Evolutionary conservation across 2,329 filamentous ascomycete species (phyloP).

Genomic region (Apiospora kogelbergensis): DNA sequence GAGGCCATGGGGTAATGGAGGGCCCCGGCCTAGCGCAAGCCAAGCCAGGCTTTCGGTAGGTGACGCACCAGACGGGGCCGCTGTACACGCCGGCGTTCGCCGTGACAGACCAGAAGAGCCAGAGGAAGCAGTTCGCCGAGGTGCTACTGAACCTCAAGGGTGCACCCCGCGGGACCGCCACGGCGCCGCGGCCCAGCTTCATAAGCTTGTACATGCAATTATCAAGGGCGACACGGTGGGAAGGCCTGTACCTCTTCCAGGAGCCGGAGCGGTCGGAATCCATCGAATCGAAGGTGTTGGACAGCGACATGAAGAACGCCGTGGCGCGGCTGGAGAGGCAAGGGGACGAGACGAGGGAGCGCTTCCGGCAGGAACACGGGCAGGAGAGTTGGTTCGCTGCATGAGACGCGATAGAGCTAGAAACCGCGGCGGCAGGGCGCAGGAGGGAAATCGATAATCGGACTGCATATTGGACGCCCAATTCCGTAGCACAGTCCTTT

Average conservation of each 20-base stretch:
- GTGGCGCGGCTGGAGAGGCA: conserved; percentile 12
- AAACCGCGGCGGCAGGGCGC: neutral
- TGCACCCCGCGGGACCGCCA: conserved; percentile 7
- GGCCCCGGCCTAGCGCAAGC: neutral
- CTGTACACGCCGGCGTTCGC: conserved; percentile 13
- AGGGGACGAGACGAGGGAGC: neutral
- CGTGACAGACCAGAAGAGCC: conserved; percentile 10
- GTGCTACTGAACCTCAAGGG: conserved; percentile 16
- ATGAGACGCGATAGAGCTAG: neutral
- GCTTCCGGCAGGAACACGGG: neutral
- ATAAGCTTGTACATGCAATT: conserved; percentile 20
- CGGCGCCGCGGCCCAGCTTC: conserved; percentile 14
- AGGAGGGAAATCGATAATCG: neutral
- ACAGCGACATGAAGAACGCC: conserved; percentile 11
- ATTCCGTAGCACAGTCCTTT: neutral
- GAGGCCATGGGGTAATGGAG: neutral
- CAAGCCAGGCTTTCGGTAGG: neutral
- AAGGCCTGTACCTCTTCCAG: conserved; percentile 8
- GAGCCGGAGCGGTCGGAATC: conserved; percentile 13
- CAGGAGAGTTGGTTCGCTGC: neutral
- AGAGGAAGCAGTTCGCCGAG: conserved; percentile 9
- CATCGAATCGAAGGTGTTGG: conserved; percentile 18
- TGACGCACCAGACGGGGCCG: conserved; percentile 13
- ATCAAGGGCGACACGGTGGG: conserved; percentile 13
- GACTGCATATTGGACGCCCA: neutral